These are phyloP conservation scores for Penicillium longicatenatum DNA, from an alignment of 495 filamentous ascomycete species.

Conservation along the genomic window DNA sequence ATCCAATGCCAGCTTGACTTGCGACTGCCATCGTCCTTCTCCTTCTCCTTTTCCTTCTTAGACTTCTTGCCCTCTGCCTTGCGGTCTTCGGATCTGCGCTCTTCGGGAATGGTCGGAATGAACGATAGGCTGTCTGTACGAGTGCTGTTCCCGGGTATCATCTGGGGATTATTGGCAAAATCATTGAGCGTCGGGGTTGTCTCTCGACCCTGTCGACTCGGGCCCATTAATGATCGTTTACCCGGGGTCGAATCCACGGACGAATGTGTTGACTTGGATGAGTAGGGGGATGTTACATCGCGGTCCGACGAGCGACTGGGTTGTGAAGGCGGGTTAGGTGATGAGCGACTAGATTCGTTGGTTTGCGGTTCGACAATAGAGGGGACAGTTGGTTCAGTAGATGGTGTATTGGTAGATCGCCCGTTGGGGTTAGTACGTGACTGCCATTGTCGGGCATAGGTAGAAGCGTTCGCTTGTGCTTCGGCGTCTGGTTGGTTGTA, in stretches of 20 bases:
- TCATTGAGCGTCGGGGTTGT: slow-evolving; percentile 35
- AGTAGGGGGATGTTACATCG: slow-evolving; percentile 35
- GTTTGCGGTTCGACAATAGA: slow-evolving; percentile 71
- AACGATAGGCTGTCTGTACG: slow-evolving; percentile 80
- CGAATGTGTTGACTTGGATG: slow-evolving; percentile 26
- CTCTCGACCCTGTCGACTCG: slow-evolving; percentile 31
- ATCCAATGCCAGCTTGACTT: slow-evolving; percentile 91
- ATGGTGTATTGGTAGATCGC: slow-evolving; percentile 43
- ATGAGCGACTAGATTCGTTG: slow-evolving; percentile 31
- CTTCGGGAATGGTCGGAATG: slow-evolving; percentile 75
- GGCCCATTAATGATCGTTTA: slow-evolving; percentile 31
- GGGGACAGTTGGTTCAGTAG: slow-evolving; percentile 54
- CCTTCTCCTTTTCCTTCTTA: slow-evolving; percentile 34
- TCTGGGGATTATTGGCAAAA: slow-evolving; percentile 42
- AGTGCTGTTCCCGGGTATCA: slow-evolving; percentile 68
- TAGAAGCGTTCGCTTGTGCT: slow-evolving; percentile 19
- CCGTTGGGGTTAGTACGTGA: slow-evolving; percentile 50
- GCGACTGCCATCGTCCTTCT: slow-evolving; percentile 57
- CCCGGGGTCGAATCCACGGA: slow-evolving; percentile 23
- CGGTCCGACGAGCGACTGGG: slow-evolving; percentile 58
- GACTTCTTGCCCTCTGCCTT: slow-evolving; percentile 64
- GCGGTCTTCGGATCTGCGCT: slow-evolving; percentile 64
- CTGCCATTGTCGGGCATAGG: slow-evolving; percentile 44
- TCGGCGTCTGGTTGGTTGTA: slow-evolving; percentile 11
- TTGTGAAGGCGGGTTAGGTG: slow-evolving; percentile 30